Base-by-base conservation (phyloP, 2,329 filamentous ascomycete species). In the Endothia cerciana region DNA sequence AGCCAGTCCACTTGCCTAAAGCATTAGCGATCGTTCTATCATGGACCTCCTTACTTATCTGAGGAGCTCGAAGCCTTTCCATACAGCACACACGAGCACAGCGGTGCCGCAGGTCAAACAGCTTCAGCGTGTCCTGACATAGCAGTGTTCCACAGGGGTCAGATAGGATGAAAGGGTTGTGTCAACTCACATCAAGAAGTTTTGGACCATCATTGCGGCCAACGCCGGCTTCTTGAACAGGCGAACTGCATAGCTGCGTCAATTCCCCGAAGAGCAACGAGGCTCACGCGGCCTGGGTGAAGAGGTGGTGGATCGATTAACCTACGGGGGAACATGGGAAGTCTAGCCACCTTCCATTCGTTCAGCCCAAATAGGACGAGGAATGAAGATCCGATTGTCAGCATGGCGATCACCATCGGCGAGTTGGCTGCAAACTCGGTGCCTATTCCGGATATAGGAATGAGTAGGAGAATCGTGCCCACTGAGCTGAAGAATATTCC, bases 371-470 rank as follows among this genome's bases (percentile, higher is more conserved):
- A 89, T 0, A 77, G 73, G 17, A 84, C 47, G 36, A 83, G 72
- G 15, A 65, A 30, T 4, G 22, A 45, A 36, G 53, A 55, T 6
- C 66, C 66, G n/a, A 63, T 47, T 3, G 60, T 60, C 28, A 90
- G 76, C 85, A 89, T 87, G 45, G 80, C 80, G 28, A 89, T 86
- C 1, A 87, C 82, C 80, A 87, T 81, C 0, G 85, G 78, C 11
- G 83, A 86, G 36, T 78, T 71, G 82, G 83, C 85, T 5, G 78
- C 73, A 63, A 86, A 86, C 64, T 85, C 84, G 0, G 81, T 80
- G 0, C 82, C 84, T 49, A 83, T 73, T 19, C 86, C 86, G 2
- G 87, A 89, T 15, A 90, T 82, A 0, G 88, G 88, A 55, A 91
- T 87, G 22, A 90, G 78, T 1, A 90, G 70, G 15, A 89, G 79